Conservation (phyloP, 108 stramenopile genomes). For the Cyclotella baltica region DNA sequence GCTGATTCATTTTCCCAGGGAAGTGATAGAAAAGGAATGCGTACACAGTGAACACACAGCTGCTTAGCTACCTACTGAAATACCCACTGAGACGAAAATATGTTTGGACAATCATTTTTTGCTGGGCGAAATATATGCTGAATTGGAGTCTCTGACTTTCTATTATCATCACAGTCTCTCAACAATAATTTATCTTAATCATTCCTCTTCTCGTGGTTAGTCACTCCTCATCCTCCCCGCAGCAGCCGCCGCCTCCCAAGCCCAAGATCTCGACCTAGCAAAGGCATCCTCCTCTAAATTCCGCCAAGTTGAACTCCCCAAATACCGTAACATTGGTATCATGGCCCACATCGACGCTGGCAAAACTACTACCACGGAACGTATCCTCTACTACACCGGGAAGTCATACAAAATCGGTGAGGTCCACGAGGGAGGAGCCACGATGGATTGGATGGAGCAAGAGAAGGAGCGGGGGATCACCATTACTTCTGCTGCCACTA, state of each 20-base stretch:
- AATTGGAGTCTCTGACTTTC: too few relatives aligned
- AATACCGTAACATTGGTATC: slow-evolving; percentile 99
- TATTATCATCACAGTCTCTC: too few relatives aligned
- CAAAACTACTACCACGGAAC: slow-evolving; percentile 99
- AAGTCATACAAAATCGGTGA: slow-evolving; percentile 97
- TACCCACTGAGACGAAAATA: too few relatives aligned
- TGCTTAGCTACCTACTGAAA: too few relatives aligned
- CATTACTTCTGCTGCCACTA: slow-evolving; percentile 98
- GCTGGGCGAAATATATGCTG: too few relatives aligned
- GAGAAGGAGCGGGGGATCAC: slow-evolving; percentile 99
- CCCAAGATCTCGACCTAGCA: slow-evolving; percentile 74
- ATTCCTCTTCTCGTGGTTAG: neutral
- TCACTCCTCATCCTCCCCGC: slow-evolving; percentile 24
- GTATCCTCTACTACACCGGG: slow-evolving; percentile 98
- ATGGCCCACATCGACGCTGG: slow-evolving; percentile 99
- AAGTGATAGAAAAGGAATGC: too few relatives aligned
- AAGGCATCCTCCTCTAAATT: slow-evolving; percentile 70
- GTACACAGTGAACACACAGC: too few relatives aligned
- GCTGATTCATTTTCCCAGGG: too few relatives aligned
- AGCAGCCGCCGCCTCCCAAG: slow-evolving; percentile 18
- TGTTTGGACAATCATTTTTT: too few relatives aligned
- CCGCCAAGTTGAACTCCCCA: slow-evolving; percentile 81
- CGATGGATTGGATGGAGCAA: slow-evolving; percentile 99
- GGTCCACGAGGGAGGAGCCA: slow-evolving; percentile 99
- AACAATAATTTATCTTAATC: neutral